A percentile compares a stretch with the other conserved stretches of the same genome.
Conservation (phyloP, 2,329 filamentous ascomycete species). For the Diaporthe vexans region DNA sequence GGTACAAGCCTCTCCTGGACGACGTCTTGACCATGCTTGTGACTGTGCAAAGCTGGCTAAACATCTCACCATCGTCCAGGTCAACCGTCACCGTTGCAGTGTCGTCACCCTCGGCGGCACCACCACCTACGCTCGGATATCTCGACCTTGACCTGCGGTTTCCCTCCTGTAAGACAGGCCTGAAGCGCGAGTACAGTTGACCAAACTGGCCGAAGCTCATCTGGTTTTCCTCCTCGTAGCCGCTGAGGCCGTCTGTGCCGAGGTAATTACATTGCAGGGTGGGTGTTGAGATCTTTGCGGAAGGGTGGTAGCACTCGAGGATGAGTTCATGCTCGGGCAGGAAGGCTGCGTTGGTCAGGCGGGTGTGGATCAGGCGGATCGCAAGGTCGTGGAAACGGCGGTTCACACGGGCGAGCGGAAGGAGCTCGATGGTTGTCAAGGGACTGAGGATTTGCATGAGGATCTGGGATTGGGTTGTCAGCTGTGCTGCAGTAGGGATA, state of each 20-base stretch:
- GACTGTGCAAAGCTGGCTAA: slow-evolving; percentile 79
- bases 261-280: slow-evolving; percentile 77
- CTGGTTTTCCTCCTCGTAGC: slow-evolving; percentile 49
- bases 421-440: slow-evolving; percentile 48
- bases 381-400: slow-evolving; percentile 50
- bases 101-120: slow-evolving; percentile 51
- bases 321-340: slow-evolving; percentile 76
- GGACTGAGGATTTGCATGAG: slow-evolving; percentile 49
- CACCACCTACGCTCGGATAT: slow-evolving; percentile 49
- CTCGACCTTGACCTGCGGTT: slow-evolving; percentile 56
- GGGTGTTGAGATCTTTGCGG: slow-evolving; percentile 76
- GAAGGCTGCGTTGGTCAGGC: slow-evolving; percentile 62
- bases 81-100: slow-evolving; percentile 71
- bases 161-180: slow-evolving; percentile 71
- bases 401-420: slow-evolving; percentile 48
- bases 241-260: slow-evolving; percentile 72
- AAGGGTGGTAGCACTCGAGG: slow-evolving; percentile 84
- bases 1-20: slow-evolving; percentile 71
- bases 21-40: slow-evolving; percentile 78
- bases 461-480: slow-evolving; percentile 45
- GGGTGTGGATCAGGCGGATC: slow-evolving; percentile 49
- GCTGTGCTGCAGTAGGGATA: background rate
- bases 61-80: slow-evolving; percentile 78
- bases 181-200: slow-evolving; percentile 78
- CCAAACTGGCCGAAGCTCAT: slow-evolving; percentile 58